Evolutionary conservation across 208 protist species (phyloP).

Genomic region (Leishmania braziliensis): DNA sequence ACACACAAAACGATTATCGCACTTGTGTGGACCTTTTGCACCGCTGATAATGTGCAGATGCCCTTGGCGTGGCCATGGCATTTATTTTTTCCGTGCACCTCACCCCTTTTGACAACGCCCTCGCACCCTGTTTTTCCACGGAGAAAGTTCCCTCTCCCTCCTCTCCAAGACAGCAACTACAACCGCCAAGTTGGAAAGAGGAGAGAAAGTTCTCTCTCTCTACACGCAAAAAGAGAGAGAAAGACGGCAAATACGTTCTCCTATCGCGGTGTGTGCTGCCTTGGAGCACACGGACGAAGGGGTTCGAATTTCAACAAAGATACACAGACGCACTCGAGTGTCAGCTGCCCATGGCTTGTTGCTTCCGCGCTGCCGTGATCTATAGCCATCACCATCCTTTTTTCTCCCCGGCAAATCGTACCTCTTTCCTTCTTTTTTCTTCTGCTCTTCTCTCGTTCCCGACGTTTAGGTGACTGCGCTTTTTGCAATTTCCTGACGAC

Average conservation of each 20-base stretch:
- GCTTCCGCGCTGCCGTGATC: background rate
- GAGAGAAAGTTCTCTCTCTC: background rate
- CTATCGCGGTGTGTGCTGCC: background rate
- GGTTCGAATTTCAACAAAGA: background rate
- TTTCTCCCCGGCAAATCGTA: background rate
- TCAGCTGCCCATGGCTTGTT: background rate
- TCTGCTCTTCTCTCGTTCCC: background rate
- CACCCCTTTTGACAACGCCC: background rate
- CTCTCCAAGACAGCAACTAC: background rate
- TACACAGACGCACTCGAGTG: background rate
- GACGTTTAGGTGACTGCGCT: background rate
- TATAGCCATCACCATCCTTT: background rate
- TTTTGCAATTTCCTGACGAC: background rate
- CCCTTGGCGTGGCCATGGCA: background rate
- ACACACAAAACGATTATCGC: background rate
- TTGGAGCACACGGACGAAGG: background rate
- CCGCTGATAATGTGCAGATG: background rate
- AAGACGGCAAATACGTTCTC: background rate
- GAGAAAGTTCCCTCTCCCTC: background rate
- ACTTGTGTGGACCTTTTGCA: background rate
- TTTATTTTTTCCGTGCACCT: background rate
- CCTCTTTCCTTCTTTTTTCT: slow-evolving; percentile 13
- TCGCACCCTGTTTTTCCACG: background rate
- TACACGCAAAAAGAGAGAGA: background rate
- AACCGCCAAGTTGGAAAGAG: background rate